These are phyloP conservation scores for Diaporthe ilicicola DNA, from an alignment of 2,329 filamentous ascomycete species.

Conservation along the genomic window DNA sequence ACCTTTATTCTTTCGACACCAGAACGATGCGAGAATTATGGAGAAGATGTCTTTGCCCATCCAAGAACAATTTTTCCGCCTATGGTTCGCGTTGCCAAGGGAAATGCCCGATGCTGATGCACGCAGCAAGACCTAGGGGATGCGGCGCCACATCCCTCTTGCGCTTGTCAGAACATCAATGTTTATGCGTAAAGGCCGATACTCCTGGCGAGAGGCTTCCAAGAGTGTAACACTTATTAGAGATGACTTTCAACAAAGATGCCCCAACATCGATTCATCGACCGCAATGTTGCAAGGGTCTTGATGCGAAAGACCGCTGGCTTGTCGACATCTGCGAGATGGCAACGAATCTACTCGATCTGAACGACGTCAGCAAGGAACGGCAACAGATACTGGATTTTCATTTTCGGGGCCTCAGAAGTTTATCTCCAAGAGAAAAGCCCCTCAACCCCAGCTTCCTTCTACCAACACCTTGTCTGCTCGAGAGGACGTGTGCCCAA, in stretches of 20 bases:
- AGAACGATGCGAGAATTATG: background rate
- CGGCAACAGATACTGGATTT: background rate
- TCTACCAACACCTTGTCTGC: background rate
- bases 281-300: background rate
- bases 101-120: background rate
- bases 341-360: background rate
- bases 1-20: background rate
- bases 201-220: background rate
- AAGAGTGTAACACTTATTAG: background rate
- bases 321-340: background rate
- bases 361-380: background rate
- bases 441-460: background rate
- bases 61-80: conserved; percentile 26
- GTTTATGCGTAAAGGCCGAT: background rate
- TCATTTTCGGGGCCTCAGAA: background rate
- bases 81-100: conserved; percentile 26
- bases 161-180: background rate
- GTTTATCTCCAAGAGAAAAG: background rate
- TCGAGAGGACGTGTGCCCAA: background rate
- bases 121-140: background rate
- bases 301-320: background rate
- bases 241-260: background rate
- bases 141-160: conserved; percentile 1
- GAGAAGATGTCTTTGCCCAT: background rate
- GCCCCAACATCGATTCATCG: background rate